Evolutionary conservation across 176 grass and related monocot species (phyloP).

Genomic region (Zizania latifolia): DNA sequence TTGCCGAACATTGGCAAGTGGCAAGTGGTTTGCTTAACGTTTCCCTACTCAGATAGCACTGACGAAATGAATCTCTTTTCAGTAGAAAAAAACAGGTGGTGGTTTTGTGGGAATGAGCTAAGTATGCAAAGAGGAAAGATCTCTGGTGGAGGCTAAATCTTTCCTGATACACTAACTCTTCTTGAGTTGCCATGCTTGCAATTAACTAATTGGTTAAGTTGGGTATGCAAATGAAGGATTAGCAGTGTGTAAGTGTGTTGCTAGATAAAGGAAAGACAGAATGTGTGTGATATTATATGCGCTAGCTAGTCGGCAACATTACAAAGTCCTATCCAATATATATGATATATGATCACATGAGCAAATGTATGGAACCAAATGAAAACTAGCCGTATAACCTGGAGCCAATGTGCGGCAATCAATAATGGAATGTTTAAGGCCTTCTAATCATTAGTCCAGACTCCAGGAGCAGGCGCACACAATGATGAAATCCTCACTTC

Average conservation of each 20-base stretch:
- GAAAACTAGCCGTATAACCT: too few relatives aligned
- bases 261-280: neutral
- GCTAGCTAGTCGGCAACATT: neutral
- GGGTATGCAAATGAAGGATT: neutral
- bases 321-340: neutral
- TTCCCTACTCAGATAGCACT: slow-evolving; percentile 52
- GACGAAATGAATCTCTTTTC: neutral
- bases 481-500: too few relatives aligned
- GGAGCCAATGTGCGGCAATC: too few relatives aligned
- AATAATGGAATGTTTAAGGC: too few relatives aligned
- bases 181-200: neutral
- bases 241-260: neutral
- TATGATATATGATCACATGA: neutral
- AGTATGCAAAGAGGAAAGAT: neutral
- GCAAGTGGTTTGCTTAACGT: slow-evolving; percentile 33
- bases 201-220: too few relatives aligned
- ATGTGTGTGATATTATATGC: neutral
- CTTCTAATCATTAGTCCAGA: neutral
- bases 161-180: neutral
- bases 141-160: neutral
- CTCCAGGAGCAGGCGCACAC: too few relatives aligned
- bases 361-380: neutral
- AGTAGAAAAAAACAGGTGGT: neutral
- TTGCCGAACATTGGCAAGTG: slow-evolving; percentile 23
- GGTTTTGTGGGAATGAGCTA: neutral